A percentile compares a stretch with the other conserved stretches of the same genome.
These are phyloP conservation scores for Monosporozyma aquatica DNA, from an alignment of 805 yeast species.

Conservation along the genomic window DNA sequence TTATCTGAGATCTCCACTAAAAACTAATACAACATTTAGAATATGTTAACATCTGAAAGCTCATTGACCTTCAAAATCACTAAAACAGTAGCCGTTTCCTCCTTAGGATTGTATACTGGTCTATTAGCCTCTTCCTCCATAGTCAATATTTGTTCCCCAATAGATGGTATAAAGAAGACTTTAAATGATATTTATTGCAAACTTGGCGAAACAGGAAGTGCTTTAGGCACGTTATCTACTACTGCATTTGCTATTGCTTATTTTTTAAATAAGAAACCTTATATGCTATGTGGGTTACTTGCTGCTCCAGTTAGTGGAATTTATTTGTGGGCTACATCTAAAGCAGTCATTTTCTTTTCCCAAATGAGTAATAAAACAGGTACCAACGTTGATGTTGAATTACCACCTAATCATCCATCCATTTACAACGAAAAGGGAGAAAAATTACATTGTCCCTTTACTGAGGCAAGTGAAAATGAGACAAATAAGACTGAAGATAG, in stretches of 20 bases:
- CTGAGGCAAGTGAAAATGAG: background rate
- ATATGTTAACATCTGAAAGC: background rate
- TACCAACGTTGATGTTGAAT: constrained; percentile 4
- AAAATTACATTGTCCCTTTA: constrained; percentile 11
- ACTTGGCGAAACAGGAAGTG: constrained; percentile 16
- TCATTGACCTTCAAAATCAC: background rate
- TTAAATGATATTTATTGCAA: constrained; percentile 16
- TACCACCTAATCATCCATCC: constrained; percentile 13
- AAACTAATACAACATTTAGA: background rate
- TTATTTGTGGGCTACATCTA: constrained; percentile 6
- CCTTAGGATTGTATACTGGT: constrained; percentile 57
- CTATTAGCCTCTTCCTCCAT: constrained; percentile 31
- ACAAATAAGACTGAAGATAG: constrained; percentile 5
- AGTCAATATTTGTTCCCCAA: constrained; percentile 25
- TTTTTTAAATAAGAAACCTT: constrained; percentile 3
- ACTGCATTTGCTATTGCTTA: constrained; percentile 47
- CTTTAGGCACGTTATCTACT: constrained; percentile 42
- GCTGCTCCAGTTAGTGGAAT: constrained; percentile 11
- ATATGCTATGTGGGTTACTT: constrained; percentile 8
- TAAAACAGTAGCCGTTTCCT: constrained; percentile 43
- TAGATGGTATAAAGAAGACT: constrained; percentile 13
- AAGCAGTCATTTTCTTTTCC: background rate
- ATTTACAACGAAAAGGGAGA: constrained; percentile 9
- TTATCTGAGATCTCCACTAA: no score
- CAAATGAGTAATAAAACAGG: constrained; percentile 1